These are phyloP conservation scores for Geotrichum candidum DNA, from an alignment of 1,139 yeast genomes.

Conservation along the genomic window DNA sequence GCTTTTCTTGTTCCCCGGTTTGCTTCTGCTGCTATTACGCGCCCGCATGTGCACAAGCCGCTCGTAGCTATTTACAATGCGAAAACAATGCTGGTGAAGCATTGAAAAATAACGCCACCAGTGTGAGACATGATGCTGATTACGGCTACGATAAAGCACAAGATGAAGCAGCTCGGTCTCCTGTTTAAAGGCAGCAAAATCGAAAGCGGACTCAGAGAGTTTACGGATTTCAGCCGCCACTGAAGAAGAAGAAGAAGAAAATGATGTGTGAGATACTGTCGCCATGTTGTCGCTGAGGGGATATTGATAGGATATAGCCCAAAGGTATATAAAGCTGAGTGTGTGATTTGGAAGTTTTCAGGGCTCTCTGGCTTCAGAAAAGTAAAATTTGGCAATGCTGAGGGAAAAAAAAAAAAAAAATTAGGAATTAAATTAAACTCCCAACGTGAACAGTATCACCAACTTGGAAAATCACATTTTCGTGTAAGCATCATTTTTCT, in stretches of 20 bases:
- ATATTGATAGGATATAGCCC: no score
- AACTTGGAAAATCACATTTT: no score
- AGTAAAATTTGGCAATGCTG: no score
- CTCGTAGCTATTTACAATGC: slow-evolving; percentile 7
- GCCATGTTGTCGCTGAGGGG: background rate
- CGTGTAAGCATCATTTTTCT: no score
- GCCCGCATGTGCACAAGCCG: background rate
- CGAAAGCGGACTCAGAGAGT: slow-evolving; percentile 2
- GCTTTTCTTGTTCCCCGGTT: background rate
- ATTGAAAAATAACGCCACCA: slow-evolving; percentile 15
- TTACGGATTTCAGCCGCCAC: background rate
- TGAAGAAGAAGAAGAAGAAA: background rate
- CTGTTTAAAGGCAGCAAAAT: slow-evolving; percentile 7
- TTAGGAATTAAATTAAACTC: no score
- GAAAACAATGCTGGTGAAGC: slow-evolving; percentile 12
- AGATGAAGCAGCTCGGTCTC: slow-evolving; percentile 8
- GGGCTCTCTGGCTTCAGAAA: no score
- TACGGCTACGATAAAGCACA: slow-evolving; percentile 3
- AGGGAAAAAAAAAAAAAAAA: no score
- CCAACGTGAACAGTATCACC: no score
- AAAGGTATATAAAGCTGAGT: no score
- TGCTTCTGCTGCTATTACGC: background rate
- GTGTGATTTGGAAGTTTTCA: no score
- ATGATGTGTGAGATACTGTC: background rate
- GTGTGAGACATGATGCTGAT: slow-evolving; percentile 15